Base-by-base conservation (phyloP, 768 basidiomycete genomes). In the Leccinum uliginosum region DNA sequence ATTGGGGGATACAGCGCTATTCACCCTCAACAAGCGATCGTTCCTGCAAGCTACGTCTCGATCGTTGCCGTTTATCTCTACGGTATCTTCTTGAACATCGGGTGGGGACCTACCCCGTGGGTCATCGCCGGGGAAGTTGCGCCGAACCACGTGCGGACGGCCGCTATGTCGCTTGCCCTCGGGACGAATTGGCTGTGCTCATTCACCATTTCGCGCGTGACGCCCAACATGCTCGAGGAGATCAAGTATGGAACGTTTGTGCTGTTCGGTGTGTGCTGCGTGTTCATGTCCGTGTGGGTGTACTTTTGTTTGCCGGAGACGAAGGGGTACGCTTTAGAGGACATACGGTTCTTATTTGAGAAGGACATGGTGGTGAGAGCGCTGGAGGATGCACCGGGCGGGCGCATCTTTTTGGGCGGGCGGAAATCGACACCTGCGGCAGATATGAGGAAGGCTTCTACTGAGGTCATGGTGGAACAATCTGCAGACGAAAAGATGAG, bases 241-340 rank as follows among this genome's bases (percentile, higher is more conserved):
- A 68, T 72, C 59, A 67, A n/a, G 26, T 68, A 68, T 11, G 69
- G 69, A 35, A 74, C 74, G 35, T 74, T 67, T 54, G 54, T 75
- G 8, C n/a, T 72, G 30, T 74, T 73, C 43, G 73, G 74, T 6
- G 5, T 57, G 50, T 66, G 63, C 45, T 75, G 71, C 54, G 10
- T 75, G 30, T 26, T 71, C 49, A 71, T 76, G 66, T 65, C 68
- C 32, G 54, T 35, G 7, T 78, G 71, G 73, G 68, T 68, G 24
- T 73, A 73, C 60, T 60, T 76, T 50, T 68, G 67, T 60, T 59
- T 78, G 34, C 76, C 77, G 19, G 76, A 78, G 65, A 78, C 76
- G 12, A 74, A 60, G 51, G 72, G 74, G 27, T 69, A 72, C 44
- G 71, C 71, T 10, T 59, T 77, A 43, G 76, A 77, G 63, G 75